Conservation (phyloP, 441 rosid species). For the Theobroma grandiflorum region DNA sequence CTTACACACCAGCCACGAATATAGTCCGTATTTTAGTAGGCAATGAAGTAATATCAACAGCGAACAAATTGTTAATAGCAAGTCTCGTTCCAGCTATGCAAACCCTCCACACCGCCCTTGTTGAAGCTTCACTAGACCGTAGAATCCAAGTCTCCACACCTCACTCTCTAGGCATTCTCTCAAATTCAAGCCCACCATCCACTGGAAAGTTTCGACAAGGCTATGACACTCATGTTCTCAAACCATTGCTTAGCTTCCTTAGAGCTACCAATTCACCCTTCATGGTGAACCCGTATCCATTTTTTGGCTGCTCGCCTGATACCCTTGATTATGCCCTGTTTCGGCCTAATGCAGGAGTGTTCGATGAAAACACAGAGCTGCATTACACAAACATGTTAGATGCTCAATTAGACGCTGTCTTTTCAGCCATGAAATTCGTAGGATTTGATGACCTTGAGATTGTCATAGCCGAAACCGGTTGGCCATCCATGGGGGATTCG, state of each 20-base stretch:
- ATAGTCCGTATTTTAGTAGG: constrained; percentile 79
- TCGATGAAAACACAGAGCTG: constrained; percentile 58
- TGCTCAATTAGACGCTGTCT: constrained; percentile 83
- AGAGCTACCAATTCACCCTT: constrained; percentile 67
- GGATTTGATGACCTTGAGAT: constrained; percentile 78
- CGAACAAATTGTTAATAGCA: constrained; percentile 45
- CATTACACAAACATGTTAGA: constrained; percentile 81
- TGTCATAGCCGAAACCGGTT: constrained; percentile 84
- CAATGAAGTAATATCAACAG: constrained; percentile 75
- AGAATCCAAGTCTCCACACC: constrained; percentile 77
- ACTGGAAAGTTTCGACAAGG: constrained; percentile 72
- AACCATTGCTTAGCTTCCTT: constrained; percentile 76
- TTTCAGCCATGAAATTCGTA: constrained; percentile 66
- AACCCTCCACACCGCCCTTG: constrained; percentile 73
- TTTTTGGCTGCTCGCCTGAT: constrained; percentile 66
- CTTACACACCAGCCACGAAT: constrained; percentile 68
- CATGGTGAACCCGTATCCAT: constrained; percentile 89
- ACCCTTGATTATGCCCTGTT: constrained; percentile 81
- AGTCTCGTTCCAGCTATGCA: constrained; percentile 76
- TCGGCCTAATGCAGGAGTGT: constrained; percentile 62
- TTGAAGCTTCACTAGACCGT: constrained; percentile 51
- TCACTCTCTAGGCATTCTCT: constrained; percentile 72
- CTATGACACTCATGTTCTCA: constrained; percentile 61
- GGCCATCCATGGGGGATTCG: constrained; percentile 79
- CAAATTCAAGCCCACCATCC: constrained; percentile 73